These are phyloP conservation scores for Tremella yokohamensis DNA, from an alignment of 768 basidiomycete species.

Conservation along the genomic window DNA sequence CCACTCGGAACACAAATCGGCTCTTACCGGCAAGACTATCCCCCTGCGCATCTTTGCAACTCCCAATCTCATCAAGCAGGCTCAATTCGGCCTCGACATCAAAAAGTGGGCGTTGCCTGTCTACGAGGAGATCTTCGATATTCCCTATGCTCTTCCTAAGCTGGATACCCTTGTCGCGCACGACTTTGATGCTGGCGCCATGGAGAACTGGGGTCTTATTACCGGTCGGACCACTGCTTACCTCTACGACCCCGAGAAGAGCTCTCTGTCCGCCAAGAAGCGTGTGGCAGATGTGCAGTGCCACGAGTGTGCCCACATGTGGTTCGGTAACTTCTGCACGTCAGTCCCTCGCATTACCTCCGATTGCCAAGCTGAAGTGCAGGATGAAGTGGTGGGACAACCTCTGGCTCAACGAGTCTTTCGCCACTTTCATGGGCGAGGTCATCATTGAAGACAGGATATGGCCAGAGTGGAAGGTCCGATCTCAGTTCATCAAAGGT, in stretches of 20 bases:
- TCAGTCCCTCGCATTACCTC: background rate
- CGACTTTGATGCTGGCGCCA: slow-evolving; percentile 81
- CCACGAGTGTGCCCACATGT: slow-evolving; percentile 61
- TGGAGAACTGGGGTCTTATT: slow-evolving; percentile 81
- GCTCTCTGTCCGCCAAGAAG: slow-evolving; percentile 71
- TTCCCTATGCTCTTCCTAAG: slow-evolving; percentile 89
- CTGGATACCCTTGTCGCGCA: slow-evolving; percentile 82
- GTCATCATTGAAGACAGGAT: slow-evolving; percentile 70
- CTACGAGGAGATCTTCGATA: slow-evolving; percentile 89
- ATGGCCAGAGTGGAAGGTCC: slow-evolving; percentile 76
- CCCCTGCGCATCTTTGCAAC: slow-evolving; percentile 86
- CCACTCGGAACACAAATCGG: slow-evolving; percentile 72
- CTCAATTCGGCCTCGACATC: slow-evolving; percentile 79
- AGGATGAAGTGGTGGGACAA: slow-evolving; percentile 61
- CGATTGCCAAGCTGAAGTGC: background rate
- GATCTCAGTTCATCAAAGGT: slow-evolving; percentile 73
- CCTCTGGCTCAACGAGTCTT: slow-evolving; percentile 58
- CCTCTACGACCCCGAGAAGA: slow-evolving; percentile 71
- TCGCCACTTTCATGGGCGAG: slow-evolving; percentile 87
- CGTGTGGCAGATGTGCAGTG: slow-evolving; percentile 71
- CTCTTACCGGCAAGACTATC: slow-evolving; percentile 71
- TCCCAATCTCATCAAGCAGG: slow-evolving; percentile 74
- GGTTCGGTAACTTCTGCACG: slow-evolving; percentile 91
- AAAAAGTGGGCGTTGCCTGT: slow-evolving; percentile 73
- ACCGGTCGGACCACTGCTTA: slow-evolving; percentile 80